phyloP scores from a whole-genome alignment of 2,329 filamentous ascomycete species.

The Lasiodiplodia theobromae region DNA sequence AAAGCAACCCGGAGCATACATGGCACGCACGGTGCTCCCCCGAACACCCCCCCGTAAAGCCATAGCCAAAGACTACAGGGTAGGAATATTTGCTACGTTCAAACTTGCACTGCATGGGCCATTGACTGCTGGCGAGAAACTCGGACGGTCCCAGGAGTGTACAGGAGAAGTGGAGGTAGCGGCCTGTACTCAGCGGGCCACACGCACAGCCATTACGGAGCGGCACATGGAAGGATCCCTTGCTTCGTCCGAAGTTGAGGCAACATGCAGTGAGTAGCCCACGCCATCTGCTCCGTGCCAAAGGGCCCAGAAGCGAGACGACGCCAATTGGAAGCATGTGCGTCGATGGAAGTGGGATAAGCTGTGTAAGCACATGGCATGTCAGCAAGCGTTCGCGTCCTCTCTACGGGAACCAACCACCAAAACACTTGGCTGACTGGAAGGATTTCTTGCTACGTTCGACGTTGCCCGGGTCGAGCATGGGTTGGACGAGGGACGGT shows the following conservation, averaged over 20 bases:
- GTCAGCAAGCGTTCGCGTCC: background rate
- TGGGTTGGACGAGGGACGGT: background rate
- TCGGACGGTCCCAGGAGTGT: background rate
- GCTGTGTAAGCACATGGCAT: background rate
- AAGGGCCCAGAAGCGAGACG: background rate
- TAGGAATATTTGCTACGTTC: slow-evolving; percentile 6
- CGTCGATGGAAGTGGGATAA: background rate
- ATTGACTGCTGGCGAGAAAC: background rate
- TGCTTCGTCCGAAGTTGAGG: slow-evolving; percentile 2
- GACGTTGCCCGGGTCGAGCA: background rate
- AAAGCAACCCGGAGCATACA: background rate
- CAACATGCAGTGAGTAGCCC: background rate
- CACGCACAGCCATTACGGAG: background rate
- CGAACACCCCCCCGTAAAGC: background rate
- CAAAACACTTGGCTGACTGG: background rate
- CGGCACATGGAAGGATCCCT: slow-evolving; percentile 5
- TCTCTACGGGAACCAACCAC: background rate
- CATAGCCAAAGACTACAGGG: background rate
- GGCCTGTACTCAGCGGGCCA: background rate
- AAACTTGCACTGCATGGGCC: background rate
- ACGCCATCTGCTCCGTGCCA: background rate
- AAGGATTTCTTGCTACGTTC: slow-evolving; percentile 13
- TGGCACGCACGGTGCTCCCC: background rate
- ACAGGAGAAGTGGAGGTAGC: background rate
- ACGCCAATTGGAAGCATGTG: background rate